Evolutionary conservation across 192 early-diverging fungal species (phyloP).

Genomic region (Rhizoclosmatium globosum): DNA sequence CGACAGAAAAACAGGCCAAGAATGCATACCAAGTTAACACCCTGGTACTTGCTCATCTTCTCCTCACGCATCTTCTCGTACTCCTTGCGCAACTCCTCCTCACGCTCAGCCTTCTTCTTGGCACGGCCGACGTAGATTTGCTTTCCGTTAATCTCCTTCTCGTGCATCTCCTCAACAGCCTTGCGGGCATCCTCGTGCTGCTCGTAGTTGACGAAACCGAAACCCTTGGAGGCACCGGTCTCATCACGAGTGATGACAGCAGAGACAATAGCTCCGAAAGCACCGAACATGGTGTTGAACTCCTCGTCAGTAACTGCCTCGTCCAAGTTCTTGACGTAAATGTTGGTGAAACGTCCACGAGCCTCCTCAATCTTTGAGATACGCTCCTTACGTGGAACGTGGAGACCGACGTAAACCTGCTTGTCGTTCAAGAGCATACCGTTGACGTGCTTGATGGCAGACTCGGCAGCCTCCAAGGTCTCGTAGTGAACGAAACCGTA

Average conservation of each 20-base stretch:
- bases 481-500: conserved; percentile 99
- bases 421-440: conserved; percentile 99
- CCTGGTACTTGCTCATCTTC: conserved; percentile 98
- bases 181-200: conserved; percentile 86
- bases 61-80: conserved; percentile 96
- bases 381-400: conserved; percentile 93
- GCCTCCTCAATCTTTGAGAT: conserved; percentile 87
- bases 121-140: conserved; percentile 95
- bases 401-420: conserved; percentile 95
- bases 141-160: conserved; percentile 90
- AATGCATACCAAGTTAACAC: conserved; percentile 81
- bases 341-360: conserved; percentile 94
- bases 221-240: conserved; percentile 86
- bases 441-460: conserved; percentile 97
- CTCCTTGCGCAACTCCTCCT: conserved; percentile 94
- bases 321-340: conserved; percentile 97
- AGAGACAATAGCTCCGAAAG: conserved; percentile 86
- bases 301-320: conserved; percentile 80
- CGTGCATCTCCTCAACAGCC: conserved; percentile 93
- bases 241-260: conserved; percentile 79
- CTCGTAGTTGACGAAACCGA: conserved; percentile 98
- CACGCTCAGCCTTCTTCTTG: conserved; percentile 98
- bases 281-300: conserved; percentile 79
- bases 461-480: conserved; percentile 89
- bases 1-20: background rate